Evolutionary conservation across 78 protist species (phyloP), one percentile per base, ranked within the genome.

Genomic region (Blattamonas nauphoetae): DNA sequence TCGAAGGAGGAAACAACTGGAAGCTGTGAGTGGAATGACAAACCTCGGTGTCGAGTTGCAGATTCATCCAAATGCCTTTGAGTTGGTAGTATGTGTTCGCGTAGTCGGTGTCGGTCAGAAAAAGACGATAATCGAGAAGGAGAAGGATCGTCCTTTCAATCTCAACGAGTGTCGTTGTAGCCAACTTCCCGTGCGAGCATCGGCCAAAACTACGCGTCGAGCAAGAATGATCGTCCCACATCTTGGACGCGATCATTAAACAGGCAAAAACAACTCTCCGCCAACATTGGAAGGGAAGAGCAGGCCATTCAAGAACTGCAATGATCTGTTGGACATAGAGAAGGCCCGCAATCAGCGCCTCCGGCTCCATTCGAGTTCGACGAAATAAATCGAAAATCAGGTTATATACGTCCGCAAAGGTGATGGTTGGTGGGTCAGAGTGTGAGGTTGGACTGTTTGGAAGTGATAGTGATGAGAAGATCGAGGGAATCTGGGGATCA

Each of bases 191-290:
- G 83, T 79, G 4, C 21, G 83, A 79, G 83, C 83, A 79, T 5
- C 4, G 33, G 5, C 45, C 6, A 79, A 79, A 79, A 6, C 45
- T 38, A 4, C 6, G 4, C 41, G 83, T 33, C 33, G 83, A 79
- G 41, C 83, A 79, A 6, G 83, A 79, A 4, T 32, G 42, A 21
- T 79, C 83, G 83, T 79, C 83, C 83, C 83, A 79, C 41, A 11
- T 11, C 83, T 79, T 79, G 42, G 83, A 79, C 32, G 83, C 83
- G 45, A 79, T 36, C 83, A 79, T 79, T 6, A 79, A 6, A 5
- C 43, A 32, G 33, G 83, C 6, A 79, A 79, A 79, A 4, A 79
- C 83, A 79, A 79, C 43, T 11, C 83, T 6, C n/a, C n/a, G n/a
- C n/a, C n/a, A n/a, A n/a, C n/a, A n/a, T n/a, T n/a, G n/a, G n/a